These are phyloP conservation scores for Sphagnum magellanicum DNA, from an alignment of 228 moss, liverwort and hornwort species.

Conservation along the genomic window DNA sequence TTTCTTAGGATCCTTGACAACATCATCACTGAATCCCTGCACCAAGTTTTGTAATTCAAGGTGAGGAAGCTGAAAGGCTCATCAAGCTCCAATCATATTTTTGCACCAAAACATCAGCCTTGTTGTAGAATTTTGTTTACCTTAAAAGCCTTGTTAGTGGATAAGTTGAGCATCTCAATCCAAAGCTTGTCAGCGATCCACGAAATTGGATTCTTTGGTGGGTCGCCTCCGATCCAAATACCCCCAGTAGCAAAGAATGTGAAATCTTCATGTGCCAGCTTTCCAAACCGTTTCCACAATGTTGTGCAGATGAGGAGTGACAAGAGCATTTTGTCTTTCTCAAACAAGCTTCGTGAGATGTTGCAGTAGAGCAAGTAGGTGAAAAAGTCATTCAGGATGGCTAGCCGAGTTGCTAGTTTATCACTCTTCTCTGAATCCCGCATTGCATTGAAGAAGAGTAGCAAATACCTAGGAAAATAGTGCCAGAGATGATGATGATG, in stretches of 20 bases:
- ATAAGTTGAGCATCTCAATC: slow-evolving; percentile 56
- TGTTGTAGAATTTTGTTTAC: slow-evolving; percentile 7
- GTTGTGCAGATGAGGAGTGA: slow-evolving; percentile 58
- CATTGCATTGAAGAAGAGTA: slow-evolving; percentile 52
- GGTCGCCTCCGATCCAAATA: slow-evolving; percentile 28
- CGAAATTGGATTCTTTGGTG: slow-evolving; percentile 43
- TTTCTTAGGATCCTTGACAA: slow-evolving; percentile 29
- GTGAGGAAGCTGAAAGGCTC: too few species aligned
- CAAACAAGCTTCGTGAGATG: slow-evolving; percentile 61
- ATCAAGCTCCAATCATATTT: too few species aligned
- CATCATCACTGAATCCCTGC: slow-evolving; percentile 41
- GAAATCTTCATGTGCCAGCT: slow-evolving; percentile 46
- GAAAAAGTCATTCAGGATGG: slow-evolving; percentile 42
- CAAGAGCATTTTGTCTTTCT: slow-evolving; percentile 62
- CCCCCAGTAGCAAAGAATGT: slow-evolving; percentile 54
- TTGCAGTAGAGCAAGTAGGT: slow-evolving; percentile 61
- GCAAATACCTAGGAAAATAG: slow-evolving; percentile 42
- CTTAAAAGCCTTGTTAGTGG: slow-evolving; percentile 33
- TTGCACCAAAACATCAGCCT: too few species aligned
- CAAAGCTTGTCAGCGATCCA: slow-evolving; percentile 67
- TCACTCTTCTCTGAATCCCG: slow-evolving; percentile 39
- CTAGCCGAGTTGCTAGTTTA: slow-evolving; percentile 40
- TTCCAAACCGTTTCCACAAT: slow-evolving; percentile 50
- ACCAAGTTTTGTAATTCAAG: too few species aligned
- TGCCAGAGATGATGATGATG: neutral